phyloP scores from a whole-genome alignment of 1,139 yeast species.

The Debaryomyces udenii region DNA sequence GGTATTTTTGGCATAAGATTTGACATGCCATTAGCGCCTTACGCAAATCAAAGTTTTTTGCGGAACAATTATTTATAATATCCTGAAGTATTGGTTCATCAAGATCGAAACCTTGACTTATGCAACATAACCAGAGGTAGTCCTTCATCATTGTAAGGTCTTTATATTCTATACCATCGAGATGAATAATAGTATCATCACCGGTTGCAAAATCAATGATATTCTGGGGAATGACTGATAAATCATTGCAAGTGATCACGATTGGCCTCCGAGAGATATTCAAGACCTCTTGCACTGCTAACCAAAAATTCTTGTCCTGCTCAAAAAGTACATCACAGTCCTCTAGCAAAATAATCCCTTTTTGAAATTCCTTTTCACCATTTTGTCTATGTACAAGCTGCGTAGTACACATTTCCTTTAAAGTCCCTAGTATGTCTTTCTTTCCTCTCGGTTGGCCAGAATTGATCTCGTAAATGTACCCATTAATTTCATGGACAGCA shows the following conservation, averaged over 20 bases:
- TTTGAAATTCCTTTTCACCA: constrained; percentile 46
- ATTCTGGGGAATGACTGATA: constrained; percentile 54
- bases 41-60: constrained; percentile 53
- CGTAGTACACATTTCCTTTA: constrained; percentile 83
- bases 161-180: constrained; percentile 26
- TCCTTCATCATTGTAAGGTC: constrained; percentile 27
- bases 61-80: constrained; percentile 28
- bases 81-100: constrained; percentile 32
- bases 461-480: constrained; percentile 83
- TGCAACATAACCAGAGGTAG: constrained; percentile 46
- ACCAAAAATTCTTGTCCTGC: constrained; percentile 82
- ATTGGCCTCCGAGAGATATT: constrained; percentile 77
- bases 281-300: constrained; percentile 64
- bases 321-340: constrained; percentile 85
- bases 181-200: constrained; percentile 39
- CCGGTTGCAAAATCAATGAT: constrained; percentile 50
- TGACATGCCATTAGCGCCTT: constrained; percentile 59
- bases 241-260: constrained; percentile 69
- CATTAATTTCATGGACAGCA: constrained; percentile 61
- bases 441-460: constrained; percentile 72
- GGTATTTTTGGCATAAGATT: constrained; percentile 47
- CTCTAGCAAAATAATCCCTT: constrained; percentile 76
- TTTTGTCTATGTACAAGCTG: constrained; percentile 65
- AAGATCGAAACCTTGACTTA: constrained; percentile 41
- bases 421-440: constrained; percentile 63